Conservation (phyloP, 768 basidiomycete species). For the Naematelia encephala region DNA sequence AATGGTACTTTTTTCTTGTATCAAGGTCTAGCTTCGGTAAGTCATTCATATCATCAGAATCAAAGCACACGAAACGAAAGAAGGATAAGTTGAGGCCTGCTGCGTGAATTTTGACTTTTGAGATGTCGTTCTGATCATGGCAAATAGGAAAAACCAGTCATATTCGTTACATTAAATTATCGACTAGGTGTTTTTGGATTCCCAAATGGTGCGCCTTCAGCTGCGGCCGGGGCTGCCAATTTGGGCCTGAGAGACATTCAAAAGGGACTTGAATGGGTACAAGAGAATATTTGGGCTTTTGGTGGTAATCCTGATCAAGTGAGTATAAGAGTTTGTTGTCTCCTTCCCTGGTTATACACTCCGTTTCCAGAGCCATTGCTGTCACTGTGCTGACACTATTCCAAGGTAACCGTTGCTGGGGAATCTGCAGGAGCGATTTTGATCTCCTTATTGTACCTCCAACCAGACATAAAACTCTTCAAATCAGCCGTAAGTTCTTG, state of each 20-base stretch:
- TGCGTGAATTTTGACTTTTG: background rate
- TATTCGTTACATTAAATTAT: slow-evolving; percentile 59
- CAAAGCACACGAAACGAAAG: no score
- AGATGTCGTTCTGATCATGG: no score
- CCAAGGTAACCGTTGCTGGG: slow-evolving; percentile 60
- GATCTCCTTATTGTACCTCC: slow-evolving; percentile 53
- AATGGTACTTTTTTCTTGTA: slow-evolving; percentile 46
- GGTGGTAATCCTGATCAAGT: slow-evolving; percentile 58
- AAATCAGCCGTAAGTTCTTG: slow-evolving; percentile 12
- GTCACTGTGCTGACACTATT: no score
- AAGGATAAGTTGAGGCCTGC: no score
- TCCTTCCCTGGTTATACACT: background rate
- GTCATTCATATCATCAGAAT: no score
- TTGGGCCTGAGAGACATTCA: slow-evolving; percentile 63
- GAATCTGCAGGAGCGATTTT: slow-evolving; percentile 61
- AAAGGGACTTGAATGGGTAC: slow-evolving; percentile 60
- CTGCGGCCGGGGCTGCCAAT: slow-evolving; percentile 51
- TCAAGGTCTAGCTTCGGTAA: slow-evolving; percentile 17
- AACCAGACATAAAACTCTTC: slow-evolving; percentile 24
- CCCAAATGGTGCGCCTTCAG: slow-evolving; percentile 35
- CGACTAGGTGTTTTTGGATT: slow-evolving; percentile 58
- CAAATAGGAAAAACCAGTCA: slow-evolving; percentile 52
- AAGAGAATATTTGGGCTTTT: slow-evolving; percentile 65
- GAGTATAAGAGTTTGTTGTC: background rate
- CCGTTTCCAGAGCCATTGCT: background rate